Conservation (phyloP, 352 stramenopile genomes). For the Globisporangium orthogonon region DNA sequence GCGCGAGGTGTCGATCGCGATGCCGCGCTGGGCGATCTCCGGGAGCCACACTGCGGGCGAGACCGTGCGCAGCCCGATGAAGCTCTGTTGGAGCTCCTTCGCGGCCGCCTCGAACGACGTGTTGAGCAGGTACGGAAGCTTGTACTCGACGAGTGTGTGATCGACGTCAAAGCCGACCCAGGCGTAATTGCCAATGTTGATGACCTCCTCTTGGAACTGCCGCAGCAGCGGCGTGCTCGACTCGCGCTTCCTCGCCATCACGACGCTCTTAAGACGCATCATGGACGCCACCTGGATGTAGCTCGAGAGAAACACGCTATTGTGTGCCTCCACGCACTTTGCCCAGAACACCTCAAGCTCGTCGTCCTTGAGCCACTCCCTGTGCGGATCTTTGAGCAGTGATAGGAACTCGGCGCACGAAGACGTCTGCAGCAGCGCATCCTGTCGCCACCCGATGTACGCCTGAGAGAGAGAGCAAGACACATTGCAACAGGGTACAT, state of each 20-base stretch:
- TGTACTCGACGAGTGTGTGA: constrained; percentile 47
- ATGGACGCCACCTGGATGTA: constrained; percentile 24
- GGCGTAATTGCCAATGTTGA: constrained; percentile 29
- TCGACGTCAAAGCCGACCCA: constrained; percentile 59
- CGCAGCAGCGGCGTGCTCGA: constrained; percentile 16
- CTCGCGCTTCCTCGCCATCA: constrained; percentile 23
- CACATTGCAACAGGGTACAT: too few relatives aligned
- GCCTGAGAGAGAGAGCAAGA: too few relatives aligned
- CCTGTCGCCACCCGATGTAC: constrained; percentile 15
- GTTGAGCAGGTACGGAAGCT: constrained; percentile 32
- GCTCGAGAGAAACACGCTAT: constrained; percentile 24
- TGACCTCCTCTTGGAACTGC: constrained; percentile 29
- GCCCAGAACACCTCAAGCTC: constrained; percentile 40
- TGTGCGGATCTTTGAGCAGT: constrained; percentile 20
- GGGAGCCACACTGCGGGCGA: constrained; percentile 23
- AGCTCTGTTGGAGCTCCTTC: constrained; percentile 40
- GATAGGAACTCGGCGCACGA: constrained; percentile 17
- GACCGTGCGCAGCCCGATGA: constrained; percentile 25
- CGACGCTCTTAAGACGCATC: constrained; percentile 33
- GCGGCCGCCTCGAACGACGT: constrained; percentile 31
- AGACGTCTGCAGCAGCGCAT: constrained; percentile 22
- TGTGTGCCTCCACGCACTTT: constrained; percentile 29
- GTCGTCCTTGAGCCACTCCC: constrained; percentile 29
- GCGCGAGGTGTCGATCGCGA: constrained; percentile 32
- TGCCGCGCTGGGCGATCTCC: constrained; percentile 33